Evolutionary conservation across 2,329 filamentous ascomycete species (phyloP).

Genomic region (Monilinia fructicola): DNA sequence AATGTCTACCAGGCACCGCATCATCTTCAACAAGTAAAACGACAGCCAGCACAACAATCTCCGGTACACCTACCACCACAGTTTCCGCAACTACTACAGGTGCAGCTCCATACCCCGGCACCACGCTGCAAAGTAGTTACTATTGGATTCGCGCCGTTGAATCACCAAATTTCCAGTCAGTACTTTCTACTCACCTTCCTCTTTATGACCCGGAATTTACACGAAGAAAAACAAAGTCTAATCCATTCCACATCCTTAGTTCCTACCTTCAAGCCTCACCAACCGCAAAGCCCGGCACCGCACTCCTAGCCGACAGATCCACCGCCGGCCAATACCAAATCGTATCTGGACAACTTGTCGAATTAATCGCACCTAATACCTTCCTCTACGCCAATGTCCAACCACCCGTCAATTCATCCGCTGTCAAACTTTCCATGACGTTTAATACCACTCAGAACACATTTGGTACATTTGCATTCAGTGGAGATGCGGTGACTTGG

Average conservation of each 20-base stretch:
- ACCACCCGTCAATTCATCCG: constrained; percentile 43
- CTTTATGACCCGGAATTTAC: background rate
- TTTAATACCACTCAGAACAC: constrained; percentile 53
- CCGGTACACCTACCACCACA: constrained; percentile 34
- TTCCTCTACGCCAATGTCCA: constrained; percentile 36
- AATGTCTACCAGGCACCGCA: constrained; percentile 44
- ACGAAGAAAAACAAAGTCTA: background rate
- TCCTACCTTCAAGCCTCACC: constrained; percentile 51
- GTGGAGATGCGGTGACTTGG: constrained; percentile 60
- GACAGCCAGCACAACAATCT: constrained; percentile 19
- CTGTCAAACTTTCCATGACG: constrained; percentile 50
- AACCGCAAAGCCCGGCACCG: constrained; percentile 47
- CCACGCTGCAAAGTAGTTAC: constrained; percentile 22
- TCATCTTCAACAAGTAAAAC: constrained; percentile 28
- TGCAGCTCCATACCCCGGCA: constrained; percentile 10
- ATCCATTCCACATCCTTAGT: background rate
- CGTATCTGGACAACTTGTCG: constrained; percentile 53
- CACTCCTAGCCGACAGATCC: constrained; percentile 51
- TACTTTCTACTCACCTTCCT: background rate
- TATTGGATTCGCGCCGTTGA: constrained; percentile 57
- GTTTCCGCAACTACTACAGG: background rate
- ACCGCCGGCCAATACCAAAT: constrained; percentile 60
- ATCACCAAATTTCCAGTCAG: constrained; percentile 55
- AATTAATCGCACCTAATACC: constrained; percentile 44
- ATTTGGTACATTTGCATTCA: constrained; percentile 57